Conservation (phyloP, 768 basidiomycete genomes). For the Imleria badia region DNA sequence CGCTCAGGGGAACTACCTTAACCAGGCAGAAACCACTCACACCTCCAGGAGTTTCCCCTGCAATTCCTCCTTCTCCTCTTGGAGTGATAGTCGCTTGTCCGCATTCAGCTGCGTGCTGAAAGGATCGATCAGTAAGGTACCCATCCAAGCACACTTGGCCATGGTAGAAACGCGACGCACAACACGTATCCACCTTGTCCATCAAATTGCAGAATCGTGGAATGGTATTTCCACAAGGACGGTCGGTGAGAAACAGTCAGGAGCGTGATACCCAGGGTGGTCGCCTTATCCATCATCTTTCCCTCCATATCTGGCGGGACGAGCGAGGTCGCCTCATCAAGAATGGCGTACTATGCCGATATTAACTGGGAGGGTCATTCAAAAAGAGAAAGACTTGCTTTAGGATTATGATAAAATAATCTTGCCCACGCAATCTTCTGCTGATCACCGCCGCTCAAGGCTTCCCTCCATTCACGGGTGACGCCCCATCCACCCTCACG, state of each 20-base stretch:
- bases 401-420: slow-evolving; percentile 93
- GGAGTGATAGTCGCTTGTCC: slow-evolving; percentile 83
- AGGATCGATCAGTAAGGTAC: background rate
- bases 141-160: background rate
- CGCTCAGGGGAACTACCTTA: background rate
- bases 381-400: slow-evolving; percentile 46
- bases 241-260: slow-evolving; percentile 95
- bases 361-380: background rate
- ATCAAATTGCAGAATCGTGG: slow-evolving; percentile 86
- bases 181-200: slow-evolving; percentile 96
- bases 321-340: slow-evolving; percentile 95
- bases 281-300: slow-evolving; percentile 92
- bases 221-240: slow-evolving; percentile 90
- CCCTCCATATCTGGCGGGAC: slow-evolving; percentile 93
- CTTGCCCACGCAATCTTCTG: slow-evolving; percentile 98
- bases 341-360: slow-evolving; percentile 78
- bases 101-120: slow-evolving; percentile 84
- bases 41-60: slow-evolving; percentile 87
- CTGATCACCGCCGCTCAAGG: slow-evolving; percentile 92
- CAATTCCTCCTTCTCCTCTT: slow-evolving; percentile 91
- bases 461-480: slow-evolving; percentile 90
- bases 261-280: slow-evolving; percentile 83
- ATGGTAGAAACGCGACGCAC: slow-evolving; percentile 45
- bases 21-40: slow-evolving; percentile 42
- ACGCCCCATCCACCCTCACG: slow-evolving; percentile 96